These are phyloP conservation scores for Arabidopsis thaliana DNA, from an alignment of 345 rosid species.

Conservation along the genomic window DNA sequence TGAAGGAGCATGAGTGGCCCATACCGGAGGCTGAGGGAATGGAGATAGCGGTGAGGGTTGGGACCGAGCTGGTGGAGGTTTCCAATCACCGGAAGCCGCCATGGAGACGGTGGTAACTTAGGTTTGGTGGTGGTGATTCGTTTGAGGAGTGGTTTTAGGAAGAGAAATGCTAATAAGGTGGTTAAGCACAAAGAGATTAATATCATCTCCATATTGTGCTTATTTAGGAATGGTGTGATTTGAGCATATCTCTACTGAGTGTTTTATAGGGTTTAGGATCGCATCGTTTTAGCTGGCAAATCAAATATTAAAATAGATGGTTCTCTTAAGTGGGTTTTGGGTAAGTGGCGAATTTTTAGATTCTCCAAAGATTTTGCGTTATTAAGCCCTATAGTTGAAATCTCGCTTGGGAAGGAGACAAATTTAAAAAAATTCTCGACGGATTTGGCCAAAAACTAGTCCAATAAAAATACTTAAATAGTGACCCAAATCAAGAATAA, in stretches of 20 bases:
- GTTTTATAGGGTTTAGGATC: neutral
- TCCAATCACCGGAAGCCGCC: slow-evolving; percentile 56
- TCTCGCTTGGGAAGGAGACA: too few species aligned
- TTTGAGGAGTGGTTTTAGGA: slow-evolving; percentile 8
- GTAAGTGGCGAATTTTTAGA: too few species aligned
- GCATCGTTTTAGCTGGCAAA: too few species aligned
- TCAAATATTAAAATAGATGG: too few species aligned
- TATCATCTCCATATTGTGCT: neutral
- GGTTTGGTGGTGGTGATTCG: neutral
- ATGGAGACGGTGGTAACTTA: slow-evolving; percentile 46
- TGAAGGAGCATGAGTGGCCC: slow-evolving; percentile 66
- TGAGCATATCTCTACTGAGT: neutral
- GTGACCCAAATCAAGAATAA: too few species aligned
- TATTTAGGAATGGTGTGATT: neutral
- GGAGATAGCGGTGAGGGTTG: slow-evolving; percentile 52
- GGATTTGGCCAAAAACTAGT: too few species aligned
- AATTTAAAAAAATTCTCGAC: too few species aligned
- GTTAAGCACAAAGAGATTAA: neutral
- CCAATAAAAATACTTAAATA: too few species aligned
- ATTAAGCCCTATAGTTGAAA: too few species aligned
- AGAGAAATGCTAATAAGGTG: neutral
- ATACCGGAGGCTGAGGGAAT: slow-evolving; percentile 39
- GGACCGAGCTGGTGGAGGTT: slow-evolving; percentile 58
- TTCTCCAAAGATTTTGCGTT: too few species aligned
- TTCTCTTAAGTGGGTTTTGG: too few species aligned